Base-by-base conservation (phyloP, 495 filamentous ascomycete genomes). In the Penicillium paxilli region DNA sequence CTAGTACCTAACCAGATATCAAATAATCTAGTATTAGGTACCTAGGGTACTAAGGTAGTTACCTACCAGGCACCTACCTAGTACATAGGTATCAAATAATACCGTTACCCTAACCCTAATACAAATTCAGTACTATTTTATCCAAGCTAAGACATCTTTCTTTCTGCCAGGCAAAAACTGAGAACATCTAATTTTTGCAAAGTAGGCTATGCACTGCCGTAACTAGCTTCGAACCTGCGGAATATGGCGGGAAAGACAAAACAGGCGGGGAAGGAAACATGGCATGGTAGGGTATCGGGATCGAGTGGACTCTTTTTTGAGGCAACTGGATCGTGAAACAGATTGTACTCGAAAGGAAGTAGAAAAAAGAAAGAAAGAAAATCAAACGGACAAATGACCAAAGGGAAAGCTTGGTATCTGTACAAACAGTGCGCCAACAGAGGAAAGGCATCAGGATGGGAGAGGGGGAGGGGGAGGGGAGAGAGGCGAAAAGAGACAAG, bases 401-500 rank as follows among this genome's bases (percentile, higher is more conserved):
- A 41, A 44, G 21, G 44, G 42, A 41, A 41, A 37, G 20, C 38
- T 26, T 59, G 59, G 59, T 63, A 60, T 58, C 59, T 60, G 56
- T 64, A 57, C 50, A 62, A 51, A 16, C 20, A 50, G n/a, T 57
- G 46, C 20, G 20, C 35, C 22, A 33, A 49, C 21, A 52, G 30
- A 52, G 48, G 25, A 35, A 32, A 44, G 49, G n/a, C 44, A 58
- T 47, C 44, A 48, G 14, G 16, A 17, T 41, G 3, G 37, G n/a
- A n/a, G n/a, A n/a, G 21, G 40, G 20, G 19, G 3, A 42, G 40
- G 40, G 38, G 17, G 40, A 23, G 19, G 10, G 40, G 26, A 51
- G 67, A 52, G 66, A 64, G 58, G 66, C 77, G 49, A 76, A 75
- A 28, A 55, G 60, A 2, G n/a, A n/a, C n/a, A n/a, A n/a, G n/a